Evolutionary conservation across 192 early-diverging fungal genomes (phyloP), one percentile per base, ranked within the genome.

Genomic region (Ambispora gerdemannii): DNA sequence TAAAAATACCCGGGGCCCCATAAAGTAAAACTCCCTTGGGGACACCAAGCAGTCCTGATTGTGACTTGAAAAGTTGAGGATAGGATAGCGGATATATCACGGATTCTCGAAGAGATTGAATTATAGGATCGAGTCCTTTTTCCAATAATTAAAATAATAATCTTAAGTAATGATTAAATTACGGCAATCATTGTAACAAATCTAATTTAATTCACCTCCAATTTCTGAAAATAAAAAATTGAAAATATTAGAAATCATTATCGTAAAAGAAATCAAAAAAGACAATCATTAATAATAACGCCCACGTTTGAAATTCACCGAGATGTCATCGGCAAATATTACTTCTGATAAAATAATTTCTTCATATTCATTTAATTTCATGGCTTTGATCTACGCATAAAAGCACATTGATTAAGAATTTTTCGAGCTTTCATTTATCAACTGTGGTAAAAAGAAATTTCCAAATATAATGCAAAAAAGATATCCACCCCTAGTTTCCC

Each of bases 11-110:
- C 17, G 95, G 95, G 43, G 95, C 94, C 8, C 95, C 97, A 77
- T 96, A 94, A n/a, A 99, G 78, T 43, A 97, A 73, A 20, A 96
- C 93, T 31, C 97, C 97, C 68, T 95, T 94, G 33, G 97, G 94
- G 7, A 94, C 91, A 4, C 93, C 94, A 50, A 98, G 76, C 47
- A 99, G 77, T 13, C 93, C 93, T 15, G 91, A 92, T 4, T 88
- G 80, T 22, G 88, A 88, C 25, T 88, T 87, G 69, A 95, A 99
- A 35, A 99, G 79, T 74, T 94, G 85, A 3, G 97, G 97, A 78
- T 94, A 93, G 55, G 88, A 88, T 25, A 99, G 82, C 35, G 97
- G 97, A 74, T 92, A 95, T 63, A 99, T 99, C 11, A 99, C 96
- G 68, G 91, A 90, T 74, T 99, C 97, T 69, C 90, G 91, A 22